Conservation (phyloP, 2,329 filamentous ascomycete species). For the Diaporthe helianthi region DNA sequence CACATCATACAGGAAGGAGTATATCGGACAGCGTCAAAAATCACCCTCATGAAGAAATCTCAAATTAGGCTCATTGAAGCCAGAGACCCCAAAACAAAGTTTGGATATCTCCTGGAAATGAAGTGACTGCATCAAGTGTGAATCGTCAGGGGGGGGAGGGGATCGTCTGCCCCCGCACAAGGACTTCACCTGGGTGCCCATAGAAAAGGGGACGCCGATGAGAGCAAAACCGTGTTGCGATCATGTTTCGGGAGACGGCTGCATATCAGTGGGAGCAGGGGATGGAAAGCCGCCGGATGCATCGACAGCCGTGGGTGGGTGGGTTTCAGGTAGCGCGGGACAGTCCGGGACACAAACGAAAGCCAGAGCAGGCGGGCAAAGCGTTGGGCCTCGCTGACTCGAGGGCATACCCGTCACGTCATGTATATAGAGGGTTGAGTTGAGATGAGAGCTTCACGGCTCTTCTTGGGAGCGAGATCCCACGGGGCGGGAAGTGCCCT, state of each 20-base stretch:
- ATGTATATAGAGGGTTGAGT: not conserved
- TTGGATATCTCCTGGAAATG: not conserved
- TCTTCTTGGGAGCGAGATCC: not conserved
- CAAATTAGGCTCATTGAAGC: not conserved
- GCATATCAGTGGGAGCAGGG: too few relatives aligned
- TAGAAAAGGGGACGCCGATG: too few relatives aligned
- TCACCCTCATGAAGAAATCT: not conserved
- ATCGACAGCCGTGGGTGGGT: too few relatives aligned
- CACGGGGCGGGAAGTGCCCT: not conserved
- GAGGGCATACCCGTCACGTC: too few relatives aligned
- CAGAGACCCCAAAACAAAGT: not conserved
- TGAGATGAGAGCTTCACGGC: conserved; percentile 1
- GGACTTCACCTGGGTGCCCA: not conserved
- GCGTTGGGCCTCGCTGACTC: too few relatives aligned
- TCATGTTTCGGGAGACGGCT: too few relatives aligned
- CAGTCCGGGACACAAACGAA: too few relatives aligned
- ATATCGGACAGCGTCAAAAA: not conserved
- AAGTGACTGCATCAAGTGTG: not conserved
- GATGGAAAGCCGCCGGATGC: too few relatives aligned
- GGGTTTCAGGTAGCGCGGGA: too few relatives aligned
- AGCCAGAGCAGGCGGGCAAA: too few relatives aligned
- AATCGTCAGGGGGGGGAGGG: not conserved
- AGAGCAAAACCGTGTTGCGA: not conserved
- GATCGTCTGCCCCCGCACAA: not conserved
- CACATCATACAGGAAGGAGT: not conserved